These are phyloP conservation scores for Caloboletus inedulis DNA, from an alignment of 1,284 basidiomycete genomes.

Conservation along the genomic window DNA sequence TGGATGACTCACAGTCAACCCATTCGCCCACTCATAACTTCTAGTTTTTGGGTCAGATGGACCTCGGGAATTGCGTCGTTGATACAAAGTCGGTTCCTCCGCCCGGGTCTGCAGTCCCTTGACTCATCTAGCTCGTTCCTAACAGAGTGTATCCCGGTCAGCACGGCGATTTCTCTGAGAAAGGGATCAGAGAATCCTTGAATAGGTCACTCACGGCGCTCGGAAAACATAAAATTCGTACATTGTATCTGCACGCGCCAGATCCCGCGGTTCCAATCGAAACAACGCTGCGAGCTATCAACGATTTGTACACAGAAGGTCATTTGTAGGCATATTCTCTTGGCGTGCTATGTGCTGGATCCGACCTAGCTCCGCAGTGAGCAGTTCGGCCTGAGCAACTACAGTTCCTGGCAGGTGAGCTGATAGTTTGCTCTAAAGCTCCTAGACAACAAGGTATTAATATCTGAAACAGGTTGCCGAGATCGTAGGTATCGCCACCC, in stretches of 20 bases:
- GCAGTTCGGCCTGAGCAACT: conserved; percentile 45
- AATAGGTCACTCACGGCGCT: conserved; percentile 26
- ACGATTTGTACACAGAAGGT: conserved; percentile 40
- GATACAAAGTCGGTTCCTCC: conserved; percentile 28
- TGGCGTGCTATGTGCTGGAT: conserved; percentile 1
- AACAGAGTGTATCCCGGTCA: conserved; percentile 25
- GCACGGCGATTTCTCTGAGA: conserved; percentile 24
- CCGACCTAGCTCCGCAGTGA: conserved; percentile 33
- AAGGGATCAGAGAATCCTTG: conserved; percentile 25
- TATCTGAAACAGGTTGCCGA: conserved; percentile 32
- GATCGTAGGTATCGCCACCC: conserved; percentile 34
- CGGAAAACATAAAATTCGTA: conserved; percentile 23
- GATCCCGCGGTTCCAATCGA: conserved; percentile 31
- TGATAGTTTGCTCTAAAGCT: background rate
- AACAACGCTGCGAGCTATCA: conserved; percentile 38
- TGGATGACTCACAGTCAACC: background rate
- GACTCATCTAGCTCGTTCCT: background rate
- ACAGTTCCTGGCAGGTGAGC: conserved; percentile 41
- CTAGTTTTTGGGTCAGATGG: conserved; percentile 28
- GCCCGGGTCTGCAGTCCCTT: background rate
- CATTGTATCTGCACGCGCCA: conserved; percentile 30
- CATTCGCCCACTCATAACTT: background rate
- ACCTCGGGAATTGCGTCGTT: conserved; percentile 22
- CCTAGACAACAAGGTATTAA: background rate
- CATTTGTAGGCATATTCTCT: conserved; percentile 34